Percentiles rank a stretch among this genome's conserved stretches.
Conservation (phyloP, 2,329 filamentous ascomycete genomes). For the Aspergillus puulaauensis region DNA sequence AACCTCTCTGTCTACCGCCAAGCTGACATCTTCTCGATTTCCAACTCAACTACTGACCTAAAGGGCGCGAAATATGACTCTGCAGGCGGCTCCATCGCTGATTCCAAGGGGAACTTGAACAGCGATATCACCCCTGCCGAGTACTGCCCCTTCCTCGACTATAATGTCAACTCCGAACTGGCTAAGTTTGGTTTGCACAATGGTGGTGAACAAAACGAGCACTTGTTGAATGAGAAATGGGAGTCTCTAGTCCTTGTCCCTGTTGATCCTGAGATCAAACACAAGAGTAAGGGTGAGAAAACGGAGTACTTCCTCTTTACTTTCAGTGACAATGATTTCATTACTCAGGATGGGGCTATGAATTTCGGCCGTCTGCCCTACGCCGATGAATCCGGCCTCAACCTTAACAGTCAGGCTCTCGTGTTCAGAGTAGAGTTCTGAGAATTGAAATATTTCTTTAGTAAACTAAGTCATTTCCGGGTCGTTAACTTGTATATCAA, state of each 20-base stretch:
- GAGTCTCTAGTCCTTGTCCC: constrained; percentile 66
- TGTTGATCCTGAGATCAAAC: constrained; percentile 45
- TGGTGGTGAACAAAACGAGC: constrained; percentile 59
- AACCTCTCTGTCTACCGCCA: constrained; percentile 64
- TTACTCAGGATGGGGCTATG: constrained; percentile 66
- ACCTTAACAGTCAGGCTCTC: constrained; percentile 62
- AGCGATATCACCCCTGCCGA: constrained; percentile 55
- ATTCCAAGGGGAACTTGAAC: constrained; percentile 54
- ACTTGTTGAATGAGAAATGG: constrained; percentile 74
- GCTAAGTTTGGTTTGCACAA: constrained; percentile 68
- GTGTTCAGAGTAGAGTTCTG: constrained; percentile 50
- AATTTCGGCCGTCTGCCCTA: constrained; percentile 59
- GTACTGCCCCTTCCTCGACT: constrained; percentile 68
- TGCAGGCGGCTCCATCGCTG: constrained; percentile 46
- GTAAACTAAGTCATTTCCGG: neutral
- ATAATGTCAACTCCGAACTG: constrained; percentile 65
- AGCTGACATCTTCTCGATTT: constrained; percentile 67
- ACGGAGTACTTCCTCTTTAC: constrained; percentile 68
- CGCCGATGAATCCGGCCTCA: constrained; percentile 56
- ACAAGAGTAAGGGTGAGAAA: constrained; percentile 29
- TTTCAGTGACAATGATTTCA: constrained; percentile 72
- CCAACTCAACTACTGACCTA: constrained; percentile 58
- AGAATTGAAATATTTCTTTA: neutral
- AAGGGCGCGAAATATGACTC: constrained; percentile 44
- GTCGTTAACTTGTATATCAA: neutral